Evolutionary conservation across 2,329 filamentous ascomycete genomes (phyloP), one percentile per base, ranked within the genome.

Genomic region (Aspergillus fructus): DNA sequence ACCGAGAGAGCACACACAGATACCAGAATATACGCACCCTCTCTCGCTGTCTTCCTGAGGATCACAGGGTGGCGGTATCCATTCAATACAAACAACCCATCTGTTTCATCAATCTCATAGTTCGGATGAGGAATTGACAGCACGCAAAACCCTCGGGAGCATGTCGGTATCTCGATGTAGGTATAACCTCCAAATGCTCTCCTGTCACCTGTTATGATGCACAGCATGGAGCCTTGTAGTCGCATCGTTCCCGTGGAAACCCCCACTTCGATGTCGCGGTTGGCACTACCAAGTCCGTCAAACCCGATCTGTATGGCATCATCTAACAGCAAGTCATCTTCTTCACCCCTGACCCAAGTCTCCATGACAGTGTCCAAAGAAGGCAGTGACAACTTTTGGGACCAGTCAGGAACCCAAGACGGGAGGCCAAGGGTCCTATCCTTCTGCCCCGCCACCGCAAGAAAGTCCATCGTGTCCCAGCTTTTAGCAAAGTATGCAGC

Each of bases 351-450:
- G 34, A 37, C 13, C 39, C 23, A 3, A 27, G 23, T 5, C 23
- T n/a, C 21, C 11, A 12, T 19, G 13, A n/a, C n/a, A 1, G 21
- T 21, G 11, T 49, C 21, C n/a, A 42, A 2, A 4, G 12, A 34
- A 8, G 47, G 47, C 6, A 52, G 27, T 19, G 39, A 56, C 41
- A 50, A 21, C 17, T 15, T 46, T 19, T 48, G 49, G 21, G 41
- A 56, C 54, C 49, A 56, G 37, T 56, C 54, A 13, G 49, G 54
- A 8, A 56, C 48, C 54, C 54, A 56, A 9, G 49, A 56, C 5
- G 54, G 54, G 41, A 56, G 21, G 12, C 17, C 19, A 19, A 51
- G 47, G 1, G 13, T n/a, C n/a, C n/a, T 41, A 3, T 17, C 8
- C 7, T 23, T 45, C 19, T 40, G 33, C 8, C 48, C 49, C 12